phyloP scores from a whole-genome alignment of 225 moss, liverwort and hornwort genomes.

The Anthoceros angustus region DNA sequence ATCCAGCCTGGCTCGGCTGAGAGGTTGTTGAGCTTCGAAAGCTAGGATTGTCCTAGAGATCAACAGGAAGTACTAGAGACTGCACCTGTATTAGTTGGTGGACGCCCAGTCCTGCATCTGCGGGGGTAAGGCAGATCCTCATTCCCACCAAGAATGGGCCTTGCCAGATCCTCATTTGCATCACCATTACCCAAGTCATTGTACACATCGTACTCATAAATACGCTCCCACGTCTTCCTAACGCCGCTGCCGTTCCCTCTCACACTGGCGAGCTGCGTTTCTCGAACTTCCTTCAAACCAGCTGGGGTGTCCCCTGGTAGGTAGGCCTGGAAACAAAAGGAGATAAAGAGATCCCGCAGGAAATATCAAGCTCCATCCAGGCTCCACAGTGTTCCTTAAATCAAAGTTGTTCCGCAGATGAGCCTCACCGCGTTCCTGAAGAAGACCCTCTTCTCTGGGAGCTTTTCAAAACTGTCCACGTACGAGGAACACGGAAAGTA shows the following conservation, averaged over 20 bases:
- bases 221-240: constrained; percentile 40
- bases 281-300: not conserved
- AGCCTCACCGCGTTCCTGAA: not conserved
- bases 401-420: too few species aligned
- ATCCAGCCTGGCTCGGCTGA: too few species aligned
- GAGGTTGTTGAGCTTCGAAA: too few species aligned
- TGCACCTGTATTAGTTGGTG: constrained; percentile 33
- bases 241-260: constrained; percentile 48
- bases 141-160: constrained; percentile 50
- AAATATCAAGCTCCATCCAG: too few species aligned
- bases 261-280: constrained; percentile 6
- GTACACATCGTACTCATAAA: constrained; percentile 77
- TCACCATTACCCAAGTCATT: constrained; percentile 52
- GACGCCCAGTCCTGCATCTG: constrained; percentile 66
- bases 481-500: not conserved
- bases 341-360: not conserved
- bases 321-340: not conserved
- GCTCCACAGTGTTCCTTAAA: too few species aligned
- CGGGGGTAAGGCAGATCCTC: constrained; percentile 50
- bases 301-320: not conserved
- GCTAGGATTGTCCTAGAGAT: too few species aligned
- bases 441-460: not conserved
- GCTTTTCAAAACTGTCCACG: not conserved
- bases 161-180: constrained; percentile 4
- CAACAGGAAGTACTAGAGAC: too few species aligned